Evolutionary conservation across 306 rosid genomes (phyloP).

Genomic region (Medicago ruthenica): DNA sequence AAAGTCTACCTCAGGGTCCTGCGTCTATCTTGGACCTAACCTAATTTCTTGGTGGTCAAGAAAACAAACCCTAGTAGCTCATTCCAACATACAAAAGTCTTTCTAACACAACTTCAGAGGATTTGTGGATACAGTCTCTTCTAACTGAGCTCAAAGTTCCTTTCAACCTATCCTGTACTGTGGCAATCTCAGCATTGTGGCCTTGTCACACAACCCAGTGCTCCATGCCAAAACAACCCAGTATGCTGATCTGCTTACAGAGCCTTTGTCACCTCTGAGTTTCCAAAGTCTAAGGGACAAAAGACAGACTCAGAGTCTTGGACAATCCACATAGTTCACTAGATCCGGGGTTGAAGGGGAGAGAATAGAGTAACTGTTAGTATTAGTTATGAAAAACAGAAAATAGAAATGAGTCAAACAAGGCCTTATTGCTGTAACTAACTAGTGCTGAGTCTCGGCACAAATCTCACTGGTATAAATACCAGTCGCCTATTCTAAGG

Average conservation of each 20-base stretch:
- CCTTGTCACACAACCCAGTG: background rate
- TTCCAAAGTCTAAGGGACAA: too few species aligned
- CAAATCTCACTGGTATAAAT: background rate
- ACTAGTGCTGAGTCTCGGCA: background rate
- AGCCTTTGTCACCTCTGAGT: too few species aligned
- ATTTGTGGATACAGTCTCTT: background rate
- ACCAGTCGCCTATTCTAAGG: background rate
- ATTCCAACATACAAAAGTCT: background rate
- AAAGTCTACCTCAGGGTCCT: too few species aligned
- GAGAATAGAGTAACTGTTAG: background rate
- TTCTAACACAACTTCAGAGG: background rate
- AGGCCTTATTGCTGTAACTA: background rate
- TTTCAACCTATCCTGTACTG: background rate
- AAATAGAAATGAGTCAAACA: background rate
- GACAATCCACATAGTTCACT: too few species aligned
- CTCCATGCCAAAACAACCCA: background rate
- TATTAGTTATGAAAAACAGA: background rate
- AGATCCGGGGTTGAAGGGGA: too few species aligned
- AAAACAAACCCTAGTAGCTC: background rate
- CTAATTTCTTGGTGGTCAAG: background rate
- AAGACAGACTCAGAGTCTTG: too few species aligned
- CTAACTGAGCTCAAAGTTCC: background rate
- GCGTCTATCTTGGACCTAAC: too few species aligned
- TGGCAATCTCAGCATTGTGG: background rate
- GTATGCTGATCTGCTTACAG: too few species aligned